Base-by-base conservation (phyloP, 257 asterid species). In the Fraxinus cuspidata region DNA sequence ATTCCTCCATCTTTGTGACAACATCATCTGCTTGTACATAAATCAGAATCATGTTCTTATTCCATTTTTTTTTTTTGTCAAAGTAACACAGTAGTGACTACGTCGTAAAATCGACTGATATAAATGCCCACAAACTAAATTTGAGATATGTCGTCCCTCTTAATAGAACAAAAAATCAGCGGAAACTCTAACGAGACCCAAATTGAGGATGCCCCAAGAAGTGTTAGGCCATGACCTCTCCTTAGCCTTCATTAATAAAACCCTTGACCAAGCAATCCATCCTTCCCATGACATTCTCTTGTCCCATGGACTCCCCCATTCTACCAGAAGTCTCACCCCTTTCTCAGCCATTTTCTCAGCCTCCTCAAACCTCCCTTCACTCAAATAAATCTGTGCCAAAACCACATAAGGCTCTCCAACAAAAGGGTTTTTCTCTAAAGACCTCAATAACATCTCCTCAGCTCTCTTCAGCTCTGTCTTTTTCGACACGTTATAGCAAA, bases 221-320 rank as follows among this genome's bases (percentile, higher is more conserved):
- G 83, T 44, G 2, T 79, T 71, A 0, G 99, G 97, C 99, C 97
- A 94, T 3, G 92, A 77, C 37, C 58, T 90, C 1, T 91, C 91
- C 51, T 82, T 84, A 0, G 97, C 91, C 83, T 92, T 89, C 86
- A 78, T 83, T 6, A 89, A 58, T 85, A 94, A 28, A 42, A 94
- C 96, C 73, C 99, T 86, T 0, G 84, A 78, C 99, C 97, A 94
- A 28, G 97, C 93, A 66, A 94, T 75, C 97, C 99, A 94, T 0
- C 95, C 97, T 77, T 90, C 89, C 97, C 97, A 94, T 23, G 96
- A 78, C 89, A 90, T 92, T 80, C 97, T 91, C 91, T 94, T 94
- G 60, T 94, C 99, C 97, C 99, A 92, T 42, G 99, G 90, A 58
- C 94, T 88, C 21, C 96, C 99, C 99, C 97, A 92, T 58, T 91